phyloP scores from a whole-genome alignment of 345 rosid genomes.

The Raphanus raphanistrum region DNA sequence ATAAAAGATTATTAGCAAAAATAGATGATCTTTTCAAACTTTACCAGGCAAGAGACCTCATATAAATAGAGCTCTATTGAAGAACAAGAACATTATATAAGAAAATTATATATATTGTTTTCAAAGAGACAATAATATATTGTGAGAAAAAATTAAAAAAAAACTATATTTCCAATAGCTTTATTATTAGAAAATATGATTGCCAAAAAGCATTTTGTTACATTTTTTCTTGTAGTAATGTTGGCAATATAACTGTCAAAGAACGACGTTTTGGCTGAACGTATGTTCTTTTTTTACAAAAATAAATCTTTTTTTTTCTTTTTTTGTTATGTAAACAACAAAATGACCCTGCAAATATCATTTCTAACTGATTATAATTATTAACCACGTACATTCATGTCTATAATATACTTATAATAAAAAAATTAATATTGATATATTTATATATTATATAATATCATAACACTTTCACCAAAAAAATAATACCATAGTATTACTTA shows the following conservation, averaged over 20 bases:
- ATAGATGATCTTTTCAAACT: neutral
- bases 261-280: neutral
- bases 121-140: too few species aligned
- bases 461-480: neutral
- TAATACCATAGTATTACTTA: neutral
- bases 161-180: too few species aligned
- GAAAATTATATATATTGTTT: too few species aligned
- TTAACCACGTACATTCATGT: too few species aligned
- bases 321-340: neutral
- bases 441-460: neutral
- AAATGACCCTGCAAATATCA: neutral
- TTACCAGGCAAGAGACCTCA: neutral
- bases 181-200: neutral
- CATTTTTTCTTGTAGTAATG: neutral
- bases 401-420: too few species aligned
- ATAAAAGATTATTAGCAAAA: neutral
- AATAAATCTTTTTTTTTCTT: neutral
- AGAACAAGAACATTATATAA: neutral
- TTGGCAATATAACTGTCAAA: neutral
- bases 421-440: too few species aligned
- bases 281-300: neutral
- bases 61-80: neutral
- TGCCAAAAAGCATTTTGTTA: neutral
- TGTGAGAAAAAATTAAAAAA: too few species aligned
- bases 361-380: too few species aligned